A percentile compares a stretch with the other conserved stretches of the same genome.
Conservation (phyloP, 805 yeast species). For the Vanderwaltozyma verrucispora region DNA sequence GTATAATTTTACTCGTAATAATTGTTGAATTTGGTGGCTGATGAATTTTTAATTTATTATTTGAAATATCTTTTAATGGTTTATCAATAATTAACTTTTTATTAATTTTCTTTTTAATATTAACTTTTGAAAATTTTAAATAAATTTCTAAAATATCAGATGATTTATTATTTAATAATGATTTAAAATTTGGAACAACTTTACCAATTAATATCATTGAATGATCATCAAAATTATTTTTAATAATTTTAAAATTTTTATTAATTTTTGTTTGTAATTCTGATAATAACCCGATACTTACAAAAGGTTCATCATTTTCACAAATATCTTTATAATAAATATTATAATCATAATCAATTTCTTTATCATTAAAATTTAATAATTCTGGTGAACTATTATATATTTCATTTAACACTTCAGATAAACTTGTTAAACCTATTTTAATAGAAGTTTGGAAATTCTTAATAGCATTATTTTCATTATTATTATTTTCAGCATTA, state of each 20-base stretch:
- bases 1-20: neutral
- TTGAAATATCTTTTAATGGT: neutral
- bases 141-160: slow-evolving; percentile 25
- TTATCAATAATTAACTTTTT: neutral
- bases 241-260: slow-evolving; percentile 4
- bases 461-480: too few species aligned
- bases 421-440: slow-evolving; percentile 22
- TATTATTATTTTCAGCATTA: too few species aligned
- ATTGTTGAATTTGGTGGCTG: neutral
- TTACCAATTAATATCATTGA: slow-evolving; percentile 21
- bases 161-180: slow-evolving; percentile 12
- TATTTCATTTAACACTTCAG: slow-evolving; percentile 20
- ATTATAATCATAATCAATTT: slow-evolving; percentile 20
- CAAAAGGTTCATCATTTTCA: slow-evolving; percentile 28
- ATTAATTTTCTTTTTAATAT: neutral
- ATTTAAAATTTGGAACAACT: slow-evolving; percentile 26
- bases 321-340: slow-evolving; percentile 26
- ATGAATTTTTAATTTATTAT: neutral
- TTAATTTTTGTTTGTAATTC: slow-evolving; percentile 17
- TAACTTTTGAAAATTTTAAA: slow-evolving; percentile 22
- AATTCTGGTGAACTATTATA: slow-evolving; percentile 27
- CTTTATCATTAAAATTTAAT: slow-evolving; percentile 8
- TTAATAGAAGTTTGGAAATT: slow-evolving; percentile 8
- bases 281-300: slow-evolving; percentile 26
- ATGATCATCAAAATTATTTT: neutral